Conservation (phyloP, 106 monocot species). For the Ottelia alismoides region DNA sequence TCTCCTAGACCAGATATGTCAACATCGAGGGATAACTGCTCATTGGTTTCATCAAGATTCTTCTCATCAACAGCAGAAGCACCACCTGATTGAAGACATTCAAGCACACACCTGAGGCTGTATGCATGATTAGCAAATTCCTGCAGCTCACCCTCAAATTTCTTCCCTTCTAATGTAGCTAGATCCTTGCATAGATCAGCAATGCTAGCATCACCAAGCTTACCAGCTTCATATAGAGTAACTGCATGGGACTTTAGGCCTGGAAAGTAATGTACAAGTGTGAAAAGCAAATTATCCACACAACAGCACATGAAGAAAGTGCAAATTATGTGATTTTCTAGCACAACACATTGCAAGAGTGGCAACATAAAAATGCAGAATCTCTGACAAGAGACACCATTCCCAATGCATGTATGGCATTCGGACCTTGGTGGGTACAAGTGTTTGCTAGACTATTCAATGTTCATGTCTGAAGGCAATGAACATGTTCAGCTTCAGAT, state of each 20-base stretch:
- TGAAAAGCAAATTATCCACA: too few relatives aligned
- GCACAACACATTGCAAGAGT: too few relatives aligned
- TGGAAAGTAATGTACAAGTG: conserved; percentile 22
- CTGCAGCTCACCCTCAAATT: conserved; percentile 94
- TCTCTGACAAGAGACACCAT: too few relatives aligned
- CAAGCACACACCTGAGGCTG: conserved; percentile 82
- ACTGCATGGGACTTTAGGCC: conserved; percentile 98
- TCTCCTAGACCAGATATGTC: conserved; percentile 6
- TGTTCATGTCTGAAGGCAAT: too few relatives aligned
- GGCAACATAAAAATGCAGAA: too few relatives aligned
- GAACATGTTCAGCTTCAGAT: too few relatives aligned
- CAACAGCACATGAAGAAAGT: too few relatives aligned
- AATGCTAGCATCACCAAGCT: conserved; percentile 81
- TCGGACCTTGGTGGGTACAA: too few relatives aligned
- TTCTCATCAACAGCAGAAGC: conserved; percentile 10
- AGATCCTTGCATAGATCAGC: conserved; percentile 84
- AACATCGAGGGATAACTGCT: conserved; percentile 1
- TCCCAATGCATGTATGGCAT: too few relatives aligned
- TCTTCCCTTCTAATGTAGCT: conserved; percentile 80
- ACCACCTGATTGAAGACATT: conserved; percentile 93
- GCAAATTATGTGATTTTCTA: too few relatives aligned
- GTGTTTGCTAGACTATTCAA: too few relatives aligned
- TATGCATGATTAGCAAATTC: conserved; percentile 99
- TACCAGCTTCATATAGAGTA: conserved; percentile 96
- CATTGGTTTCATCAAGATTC: too few relatives aligned